phyloP scores from a whole-genome alignment of 1,139 yeast genomes.

The Lodderomyces metapsilosis region DNA sequence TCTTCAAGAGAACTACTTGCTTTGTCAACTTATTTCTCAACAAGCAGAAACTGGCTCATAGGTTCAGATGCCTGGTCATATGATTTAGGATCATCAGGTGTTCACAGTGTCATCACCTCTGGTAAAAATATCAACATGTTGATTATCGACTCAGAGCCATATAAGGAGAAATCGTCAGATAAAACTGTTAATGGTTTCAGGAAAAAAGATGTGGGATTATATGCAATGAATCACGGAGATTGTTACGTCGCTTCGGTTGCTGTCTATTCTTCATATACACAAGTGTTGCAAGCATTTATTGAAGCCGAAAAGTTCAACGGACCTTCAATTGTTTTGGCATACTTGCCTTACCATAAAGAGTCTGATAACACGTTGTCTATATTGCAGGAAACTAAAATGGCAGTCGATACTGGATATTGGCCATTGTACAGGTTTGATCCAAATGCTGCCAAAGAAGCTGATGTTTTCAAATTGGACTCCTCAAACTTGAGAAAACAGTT shows the following conservation, averaged over 20 bases:
- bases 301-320: conserved; percentile 90
- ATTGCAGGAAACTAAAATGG: conserved; percentile 81
- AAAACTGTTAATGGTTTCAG: conserved; percentile 43
- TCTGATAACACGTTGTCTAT: conserved; percentile 69
- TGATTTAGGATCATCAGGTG: conserved; percentile 89
- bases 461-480: conserved; percentile 77
- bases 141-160: conserved; percentile 91
- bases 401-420: conserved; percentile 94
- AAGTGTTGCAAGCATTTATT: conserved; percentile 80
- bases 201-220: conserved; percentile 91
- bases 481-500: conserved; percentile 76
- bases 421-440: conserved; percentile 91
- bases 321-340: conserved; percentile 88
- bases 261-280: conserved; percentile 89
- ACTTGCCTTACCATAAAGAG: conserved; percentile 73
- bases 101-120: conserved; percentile 78
- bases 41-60: conserved; percentile 72
- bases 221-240: conserved; percentile 91
- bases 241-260: conserved; percentile 95
- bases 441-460: conserved; percentile 40
- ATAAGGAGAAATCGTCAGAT: conserved; percentile 32
- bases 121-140: conserved; percentile 80
- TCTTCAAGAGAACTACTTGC: conserved; percentile 45
- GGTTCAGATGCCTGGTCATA: conserved; percentile 97
- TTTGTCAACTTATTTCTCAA: conserved; percentile 42